Conservation (phyloP, 768 basidiomycete genomes). For the Peribolospora baueri region DNA sequence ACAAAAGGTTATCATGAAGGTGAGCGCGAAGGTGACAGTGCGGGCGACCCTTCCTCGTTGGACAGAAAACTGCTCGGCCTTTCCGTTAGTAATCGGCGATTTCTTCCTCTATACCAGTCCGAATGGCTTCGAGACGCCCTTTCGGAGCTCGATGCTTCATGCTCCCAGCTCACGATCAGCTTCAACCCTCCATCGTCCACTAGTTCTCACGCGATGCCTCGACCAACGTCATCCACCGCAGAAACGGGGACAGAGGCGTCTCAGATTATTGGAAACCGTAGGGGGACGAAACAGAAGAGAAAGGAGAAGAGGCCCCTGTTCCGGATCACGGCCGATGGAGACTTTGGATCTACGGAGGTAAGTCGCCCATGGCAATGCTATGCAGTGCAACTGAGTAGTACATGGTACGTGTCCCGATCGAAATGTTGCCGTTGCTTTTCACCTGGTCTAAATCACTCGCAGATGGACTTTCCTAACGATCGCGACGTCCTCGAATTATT, state of each 20-base stretch:
- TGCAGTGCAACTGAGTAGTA: too few relatives aligned
- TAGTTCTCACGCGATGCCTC: slow-evolving; percentile 6
- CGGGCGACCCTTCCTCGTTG: neutral
- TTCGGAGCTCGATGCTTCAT: slow-evolving; percentile 69
- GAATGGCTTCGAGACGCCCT: slow-evolving; percentile 86
- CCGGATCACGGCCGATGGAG: too few relatives aligned
- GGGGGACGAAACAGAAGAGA: too few relatives aligned
- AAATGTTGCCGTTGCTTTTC: too few relatives aligned
- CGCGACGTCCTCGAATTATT: slow-evolving; percentile 73
- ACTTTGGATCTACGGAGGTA: too few relatives aligned
- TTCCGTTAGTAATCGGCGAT: neutral
- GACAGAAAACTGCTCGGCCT: neutral
- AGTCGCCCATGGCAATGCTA: too few relatives aligned
- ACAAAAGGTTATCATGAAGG: slow-evolving; percentile 67
- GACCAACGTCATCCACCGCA: neutral
- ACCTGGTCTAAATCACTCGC: neutral
- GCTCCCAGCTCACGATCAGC: slow-evolving; percentile 59
- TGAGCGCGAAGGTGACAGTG: slow-evolving; percentile 13
- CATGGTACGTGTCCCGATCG: too few relatives aligned
- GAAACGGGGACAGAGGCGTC: slow-evolving; percentile 2
- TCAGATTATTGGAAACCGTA: too few relatives aligned
- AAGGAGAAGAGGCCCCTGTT: too few relatives aligned
- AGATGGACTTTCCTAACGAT: slow-evolving; percentile 95
- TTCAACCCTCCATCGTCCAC: slow-evolving; percentile 34
- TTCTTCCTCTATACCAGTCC: slow-evolving; percentile 25